phyloP scores from a whole-genome alignment of 805 yeast species.

The Suhomyces xylopsoci region DNA sequence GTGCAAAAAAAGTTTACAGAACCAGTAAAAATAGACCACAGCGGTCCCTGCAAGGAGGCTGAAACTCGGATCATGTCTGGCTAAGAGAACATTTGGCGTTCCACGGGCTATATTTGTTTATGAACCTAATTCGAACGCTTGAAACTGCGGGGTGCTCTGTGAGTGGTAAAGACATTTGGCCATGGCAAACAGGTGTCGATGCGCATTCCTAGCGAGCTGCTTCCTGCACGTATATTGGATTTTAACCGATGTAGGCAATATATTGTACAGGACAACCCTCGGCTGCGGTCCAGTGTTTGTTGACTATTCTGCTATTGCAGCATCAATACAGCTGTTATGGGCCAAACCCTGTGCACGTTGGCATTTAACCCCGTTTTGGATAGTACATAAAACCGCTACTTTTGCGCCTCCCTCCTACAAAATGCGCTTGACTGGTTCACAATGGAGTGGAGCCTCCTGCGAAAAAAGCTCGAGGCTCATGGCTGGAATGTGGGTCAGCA shows the following conservation, averaged over 20 bases:
- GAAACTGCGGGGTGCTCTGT: not conserved
- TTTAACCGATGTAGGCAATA: not conserved
- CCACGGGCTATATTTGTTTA: not conserved
- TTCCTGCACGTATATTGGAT: not conserved
- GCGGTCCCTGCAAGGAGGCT: not conserved
- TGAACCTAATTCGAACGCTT: not conserved
- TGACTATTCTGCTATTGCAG: not conserved
- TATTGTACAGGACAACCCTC: not conserved
- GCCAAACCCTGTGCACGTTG: not conserved
- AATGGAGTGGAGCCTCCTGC: not conserved
- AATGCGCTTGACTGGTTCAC: not conserved
- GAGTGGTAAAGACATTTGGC: not conserved
- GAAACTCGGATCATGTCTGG: not conserved
- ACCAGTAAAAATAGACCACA: not conserved
- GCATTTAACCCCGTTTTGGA: not conserved
- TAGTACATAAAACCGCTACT: not conserved
- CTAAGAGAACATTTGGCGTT: not conserved
- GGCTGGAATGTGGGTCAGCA: not conserved
- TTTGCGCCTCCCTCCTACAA: not conserved
- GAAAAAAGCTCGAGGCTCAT: not conserved
- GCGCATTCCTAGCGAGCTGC: not conserved
- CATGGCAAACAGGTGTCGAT: not conserved
- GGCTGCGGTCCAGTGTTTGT: not conserved
- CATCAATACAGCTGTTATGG: not conserved
- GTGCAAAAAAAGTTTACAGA: not conserved